Evolutionary conservation across 2,329 filamentous ascomycete species (phyloP), one percentile per base, ranked within the genome.

Genomic region (Trichoderma koningiopsis): DNA sequence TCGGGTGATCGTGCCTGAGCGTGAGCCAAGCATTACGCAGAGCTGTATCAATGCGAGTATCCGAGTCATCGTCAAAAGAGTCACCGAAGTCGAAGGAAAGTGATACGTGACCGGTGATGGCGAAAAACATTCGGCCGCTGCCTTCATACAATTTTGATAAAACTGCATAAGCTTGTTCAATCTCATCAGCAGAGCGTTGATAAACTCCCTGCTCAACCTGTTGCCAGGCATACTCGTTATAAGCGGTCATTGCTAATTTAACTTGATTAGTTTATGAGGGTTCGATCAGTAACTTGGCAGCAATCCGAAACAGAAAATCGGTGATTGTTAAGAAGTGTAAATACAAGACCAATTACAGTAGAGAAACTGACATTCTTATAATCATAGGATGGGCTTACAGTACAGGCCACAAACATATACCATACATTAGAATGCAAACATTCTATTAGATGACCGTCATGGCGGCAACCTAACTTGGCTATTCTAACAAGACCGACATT

Each of bases 91-190:
- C 31, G 31, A 58, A 37, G 31, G 33, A n/a, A 58, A 58, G 56
- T 19, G 56, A 58, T 37, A 58, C 24, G 33, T 58, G 56, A 22
- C 56, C 56, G n/a, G 56, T 58, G 13, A 58, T 58, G n/a, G 56
- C 33, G 22, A 58, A 58, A 37, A 58, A 37, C 19, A 58, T 58
- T 37, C 56, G 56, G 37, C 56, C 56, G 22, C 31, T 58, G 22
- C 56, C 31, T 58, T 58, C 56, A 35, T 58, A 37, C 3, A 58
- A 31, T 31, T 58, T 58, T 4, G 56, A 37, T n/a, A 58, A 58
- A 24, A 24, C 19, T 14, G 56, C 56, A 37, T 58, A 58, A 22
- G 5, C 11, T 37, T 35, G 56, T 58, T 58, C 56, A 35, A 58
- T 58, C 33, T 58, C 56, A 22, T 58, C 56, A 37, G 40, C 56